Percentiles rank a stretch among this genome's conserved stretches.
These are phyloP conservation scores for Botrytis galanthina DNA, from an alignment of 2,329 filamentous ascomycete species.

Conservation along the genomic window DNA sequence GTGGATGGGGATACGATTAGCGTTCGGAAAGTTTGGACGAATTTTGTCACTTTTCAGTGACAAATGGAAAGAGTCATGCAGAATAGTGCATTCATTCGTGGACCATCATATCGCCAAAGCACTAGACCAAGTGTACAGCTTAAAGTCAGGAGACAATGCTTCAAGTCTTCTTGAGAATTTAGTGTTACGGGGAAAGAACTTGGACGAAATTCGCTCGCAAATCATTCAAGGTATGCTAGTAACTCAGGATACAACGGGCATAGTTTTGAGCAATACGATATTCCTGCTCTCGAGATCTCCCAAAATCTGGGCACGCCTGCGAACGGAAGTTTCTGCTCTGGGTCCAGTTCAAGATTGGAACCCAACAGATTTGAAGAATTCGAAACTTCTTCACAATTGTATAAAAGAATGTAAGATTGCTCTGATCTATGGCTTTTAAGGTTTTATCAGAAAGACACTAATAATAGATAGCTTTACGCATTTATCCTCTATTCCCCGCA, in stretches of 20 bases:
- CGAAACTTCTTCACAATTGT: slow-evolving; percentile 1
- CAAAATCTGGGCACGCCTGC: neutral
- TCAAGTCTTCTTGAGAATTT: neutral
- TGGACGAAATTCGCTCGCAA: slow-evolving; percentile 2
- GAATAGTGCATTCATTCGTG: slow-evolving; percentile 10
- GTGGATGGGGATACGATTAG: slow-evolving; percentile 14
- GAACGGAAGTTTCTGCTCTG: neutral
- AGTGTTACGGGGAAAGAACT: no score
- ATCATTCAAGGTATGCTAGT: slow-evolving; percentile 15
- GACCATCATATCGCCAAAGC: neutral
- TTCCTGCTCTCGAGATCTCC: neutral
- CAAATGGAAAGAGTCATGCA: neutral
- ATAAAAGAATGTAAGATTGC: slow-evolving; percentile 5
- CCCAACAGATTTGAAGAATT: neutral
- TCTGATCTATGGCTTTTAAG: fast-evolving
- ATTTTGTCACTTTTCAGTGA: neutral
- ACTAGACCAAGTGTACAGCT: neutral
- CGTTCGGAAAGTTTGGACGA: slow-evolving; percentile 2
- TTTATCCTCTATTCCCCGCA: slow-evolving; percentile 30
- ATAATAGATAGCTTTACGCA: slow-evolving; percentile 22
- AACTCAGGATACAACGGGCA: slow-evolving; percentile 11
- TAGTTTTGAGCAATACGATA: slow-evolving; percentile 14
- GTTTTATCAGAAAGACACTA: neutral
- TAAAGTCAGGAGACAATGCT: neutral
- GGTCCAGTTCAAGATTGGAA: neutral